Evolutionary conservation across 164 flowering plant genomes (phyloP).

Genomic region (Paratinospora sagittata): DNA sequence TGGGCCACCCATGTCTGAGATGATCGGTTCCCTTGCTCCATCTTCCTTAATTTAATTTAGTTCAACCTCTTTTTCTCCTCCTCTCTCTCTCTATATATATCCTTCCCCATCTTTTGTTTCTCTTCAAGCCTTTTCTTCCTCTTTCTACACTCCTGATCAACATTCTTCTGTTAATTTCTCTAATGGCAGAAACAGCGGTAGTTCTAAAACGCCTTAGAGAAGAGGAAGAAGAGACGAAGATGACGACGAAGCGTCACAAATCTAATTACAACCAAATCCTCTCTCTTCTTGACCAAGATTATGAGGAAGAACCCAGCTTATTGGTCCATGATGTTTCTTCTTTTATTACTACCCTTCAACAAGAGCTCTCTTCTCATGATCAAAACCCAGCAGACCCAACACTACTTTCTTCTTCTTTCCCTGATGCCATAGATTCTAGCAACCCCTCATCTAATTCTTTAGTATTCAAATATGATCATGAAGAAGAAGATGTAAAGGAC

Average conservation of each 20-base stretch:
- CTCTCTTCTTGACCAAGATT: constrained; percentile 22
- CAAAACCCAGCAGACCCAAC: no score
- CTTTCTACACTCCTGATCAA: no score
- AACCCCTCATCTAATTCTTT: background rate
- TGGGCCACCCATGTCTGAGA: no score
- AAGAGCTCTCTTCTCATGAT: constrained; percentile 7
- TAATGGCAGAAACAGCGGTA: constrained; percentile 2
- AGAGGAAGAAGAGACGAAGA: constrained; percentile 3
- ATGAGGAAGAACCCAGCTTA: constrained; percentile 18
- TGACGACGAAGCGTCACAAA: constrained; percentile 11
- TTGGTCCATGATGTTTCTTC: constrained; percentile 15
- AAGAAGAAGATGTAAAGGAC: constrained; percentile 27
- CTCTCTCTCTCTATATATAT: no score
- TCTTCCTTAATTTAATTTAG: no score
- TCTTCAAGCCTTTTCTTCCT: no score
- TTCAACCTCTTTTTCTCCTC: no score
- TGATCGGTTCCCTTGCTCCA: no score
- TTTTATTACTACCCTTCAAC: constrained; percentile 8
- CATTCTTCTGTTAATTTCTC: background rate
- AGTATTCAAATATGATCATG: background rate
- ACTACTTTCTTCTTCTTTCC: background rate
- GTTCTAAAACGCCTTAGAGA: constrained; percentile 16
- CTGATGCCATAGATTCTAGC: background rate
- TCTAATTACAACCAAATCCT: constrained; percentile 13
- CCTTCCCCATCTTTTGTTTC: no score